A percentile compares a stretch with the other conserved stretches of the same genome.
Conservation (phyloP, 805 yeast genomes). For the Diddensiella santjacobensis region DNA sequence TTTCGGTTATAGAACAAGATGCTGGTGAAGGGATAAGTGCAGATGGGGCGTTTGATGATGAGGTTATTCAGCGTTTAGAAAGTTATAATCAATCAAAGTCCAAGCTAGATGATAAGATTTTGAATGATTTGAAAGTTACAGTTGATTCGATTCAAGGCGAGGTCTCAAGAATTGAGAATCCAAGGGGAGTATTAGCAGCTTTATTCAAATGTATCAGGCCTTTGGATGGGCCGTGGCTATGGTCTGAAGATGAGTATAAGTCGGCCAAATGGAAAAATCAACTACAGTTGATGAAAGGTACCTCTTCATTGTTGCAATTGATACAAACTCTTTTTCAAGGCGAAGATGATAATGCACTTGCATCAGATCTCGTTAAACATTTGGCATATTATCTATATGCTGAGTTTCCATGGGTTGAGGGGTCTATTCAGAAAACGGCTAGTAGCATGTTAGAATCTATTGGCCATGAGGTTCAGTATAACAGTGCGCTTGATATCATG, state of each 20-base stretch:
- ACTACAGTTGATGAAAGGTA: neutral
- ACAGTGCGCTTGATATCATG: neutral
- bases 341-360: neutral
- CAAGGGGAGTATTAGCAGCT: neutral
- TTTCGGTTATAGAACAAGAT: no score
- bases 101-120: no score
- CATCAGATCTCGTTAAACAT: neutral
- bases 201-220: neutral
- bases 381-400: neutral
- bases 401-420: neutral
- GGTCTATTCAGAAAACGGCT: neutral
- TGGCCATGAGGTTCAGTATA: neutral
- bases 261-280: neutral
- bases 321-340: no score
- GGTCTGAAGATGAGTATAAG: neutral
- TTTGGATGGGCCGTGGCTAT: neutral
- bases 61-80: no score
- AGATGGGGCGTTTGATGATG: no score
- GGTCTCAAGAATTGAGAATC: neutral
- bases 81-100: no score
- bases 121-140: neutral
- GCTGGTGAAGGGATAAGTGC: no score
- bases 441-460: neutral
- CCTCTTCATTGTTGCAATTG: no score
- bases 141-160: neutral